These are phyloP conservation scores for Dothiorella sarmentorum DNA, from an alignment of 2,329 filamentous ascomycete species.

Conservation along the genomic window DNA sequence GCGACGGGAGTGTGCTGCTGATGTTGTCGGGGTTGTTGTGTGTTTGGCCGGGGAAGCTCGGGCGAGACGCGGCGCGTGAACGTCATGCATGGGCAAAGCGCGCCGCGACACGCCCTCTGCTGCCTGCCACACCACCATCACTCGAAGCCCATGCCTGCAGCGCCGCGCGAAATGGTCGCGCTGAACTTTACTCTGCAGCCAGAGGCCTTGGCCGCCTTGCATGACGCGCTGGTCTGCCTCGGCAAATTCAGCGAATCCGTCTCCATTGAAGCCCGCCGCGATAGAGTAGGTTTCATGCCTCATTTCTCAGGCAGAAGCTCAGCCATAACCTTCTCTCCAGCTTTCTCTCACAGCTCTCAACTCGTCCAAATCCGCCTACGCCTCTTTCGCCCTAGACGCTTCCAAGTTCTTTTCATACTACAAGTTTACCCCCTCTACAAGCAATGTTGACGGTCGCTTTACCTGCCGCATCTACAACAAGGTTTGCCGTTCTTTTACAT, in stretches of 20 bases:
- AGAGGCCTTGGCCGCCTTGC: conserved; percentile 66
- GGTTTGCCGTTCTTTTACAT: conserved; percentile 38
- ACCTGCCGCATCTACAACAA: conserved; percentile 73
- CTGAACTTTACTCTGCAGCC: conserved; percentile 71
- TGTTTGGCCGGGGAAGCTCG: not conserved
- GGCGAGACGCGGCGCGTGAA: not conserved
- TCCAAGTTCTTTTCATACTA: conserved; percentile 71
- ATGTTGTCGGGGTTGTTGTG: conserved; percentile 17
- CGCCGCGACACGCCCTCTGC: not conserved
- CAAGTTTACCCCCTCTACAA: conserved; percentile 51
- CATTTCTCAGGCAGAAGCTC: conserved; percentile 16
- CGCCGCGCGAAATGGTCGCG: conserved; percentile 38
- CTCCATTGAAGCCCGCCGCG: conserved; percentile 67
- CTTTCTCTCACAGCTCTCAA: conserved; percentile 73
- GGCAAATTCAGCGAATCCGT: conserved; percentile 78
- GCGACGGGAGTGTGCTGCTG: not conserved
- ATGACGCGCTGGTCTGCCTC: conserved; percentile 71
- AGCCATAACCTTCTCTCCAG: conserved; percentile 40
- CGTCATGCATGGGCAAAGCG: not conserved
- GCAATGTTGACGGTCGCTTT: conserved; percentile 52
- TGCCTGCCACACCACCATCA: not conserved
- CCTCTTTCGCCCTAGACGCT: conserved; percentile 65
- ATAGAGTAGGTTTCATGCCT: conserved; percentile 51
- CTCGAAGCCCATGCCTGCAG: not conserved
- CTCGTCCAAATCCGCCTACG: conserved; percentile 76